A percentile compares a stretch with the other conserved stretches of the same genome.
phyloP scores from a whole-genome alignment of 2,329 filamentous ascomycete genomes.

The Diaporthe citriasiana region DNA sequence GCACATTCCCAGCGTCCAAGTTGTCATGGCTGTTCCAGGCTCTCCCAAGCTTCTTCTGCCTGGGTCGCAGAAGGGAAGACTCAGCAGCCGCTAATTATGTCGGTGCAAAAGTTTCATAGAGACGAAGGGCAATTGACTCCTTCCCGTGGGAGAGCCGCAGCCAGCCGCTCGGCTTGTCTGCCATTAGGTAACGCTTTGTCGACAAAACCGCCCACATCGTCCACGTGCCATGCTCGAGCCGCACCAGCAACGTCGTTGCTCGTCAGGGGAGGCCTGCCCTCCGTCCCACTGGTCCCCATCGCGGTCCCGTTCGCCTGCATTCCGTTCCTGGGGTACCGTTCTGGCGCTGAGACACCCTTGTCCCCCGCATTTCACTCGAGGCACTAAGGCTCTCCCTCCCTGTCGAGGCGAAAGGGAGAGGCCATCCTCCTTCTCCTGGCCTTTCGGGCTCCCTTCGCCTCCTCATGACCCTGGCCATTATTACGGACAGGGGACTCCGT shows the following conservation, averaged over 20 bases:
- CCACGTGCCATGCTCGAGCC: conserved; percentile 24
- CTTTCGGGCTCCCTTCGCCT: background rate
- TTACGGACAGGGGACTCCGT: background rate
- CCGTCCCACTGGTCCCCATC: conserved; percentile 20
- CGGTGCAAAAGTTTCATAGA: conserved; percentile 24
- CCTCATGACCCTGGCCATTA: conserved; percentile 10
- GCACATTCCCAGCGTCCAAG: background rate
- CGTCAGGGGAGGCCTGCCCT: conserved; percentile 34
- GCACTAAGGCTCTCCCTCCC: background rate
- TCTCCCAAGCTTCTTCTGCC: conserved; percentile 4
- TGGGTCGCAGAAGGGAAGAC: background rate
- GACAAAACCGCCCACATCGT: conserved; percentile 28
- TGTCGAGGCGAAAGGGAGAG: background rate
- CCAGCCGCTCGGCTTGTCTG: conserved; percentile 27
- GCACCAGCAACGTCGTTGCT: conserved; percentile 7
- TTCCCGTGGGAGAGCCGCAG: conserved; percentile 11
- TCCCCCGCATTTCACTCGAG: conserved; percentile 18
- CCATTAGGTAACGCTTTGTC: conserved; percentile 42
- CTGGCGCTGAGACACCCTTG: conserved; percentile 28
- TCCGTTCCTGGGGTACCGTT: conserved; percentile 33
- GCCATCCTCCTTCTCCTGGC: background rate
- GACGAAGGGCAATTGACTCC: background rate
- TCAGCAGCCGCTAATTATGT: conserved; percentile 2
- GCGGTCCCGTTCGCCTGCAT: conserved; percentile 32
- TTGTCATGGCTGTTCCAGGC: conserved; percentile 5